Conservation (phyloP, 768 basidiomycete genomes). For the Amanita molliuscula region DNA sequence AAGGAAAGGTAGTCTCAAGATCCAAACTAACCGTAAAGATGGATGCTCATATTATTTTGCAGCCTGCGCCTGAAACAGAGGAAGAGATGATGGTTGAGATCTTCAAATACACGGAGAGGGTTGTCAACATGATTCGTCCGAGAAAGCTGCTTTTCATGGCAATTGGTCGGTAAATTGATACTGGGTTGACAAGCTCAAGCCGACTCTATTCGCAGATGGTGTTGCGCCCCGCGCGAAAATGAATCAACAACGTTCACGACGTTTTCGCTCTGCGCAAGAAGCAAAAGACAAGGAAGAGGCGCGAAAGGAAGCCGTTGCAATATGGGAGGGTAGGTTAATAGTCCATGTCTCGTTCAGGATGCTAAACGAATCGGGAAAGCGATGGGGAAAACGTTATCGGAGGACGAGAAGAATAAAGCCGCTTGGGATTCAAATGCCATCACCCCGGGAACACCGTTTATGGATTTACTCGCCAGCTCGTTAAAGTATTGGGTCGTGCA, state of each 20-base stretch:
- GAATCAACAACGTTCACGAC: slow-evolving; percentile 97
- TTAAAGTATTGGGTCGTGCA: slow-evolving; percentile 94
- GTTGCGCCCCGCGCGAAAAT: slow-evolving; percentile 98
- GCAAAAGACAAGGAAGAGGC: slow-evolving; percentile 91
- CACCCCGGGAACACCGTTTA: slow-evolving; percentile 98
- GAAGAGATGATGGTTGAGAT: slow-evolving; percentile 99
- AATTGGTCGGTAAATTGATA: slow-evolving; percentile 54
- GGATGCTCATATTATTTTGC: slow-evolving; percentile 4
- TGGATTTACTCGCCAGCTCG: slow-evolving; percentile 82
- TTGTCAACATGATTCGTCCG: slow-evolving; percentile 95
- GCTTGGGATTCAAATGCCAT: slow-evolving; percentile 99
- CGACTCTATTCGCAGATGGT: slow-evolving; percentile 49
- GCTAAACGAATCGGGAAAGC: slow-evolving; percentile 30
- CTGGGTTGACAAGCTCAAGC: neutral
- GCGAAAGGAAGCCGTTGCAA: slow-evolving; percentile 64
- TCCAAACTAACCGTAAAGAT: neutral
- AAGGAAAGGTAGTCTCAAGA: slow-evolving; percentile 60
- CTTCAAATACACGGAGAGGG: slow-evolving; percentile 92
- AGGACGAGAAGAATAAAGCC: slow-evolving; percentile 76
- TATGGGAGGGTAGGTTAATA: slow-evolving; percentile 67
- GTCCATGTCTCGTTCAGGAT: neutral
- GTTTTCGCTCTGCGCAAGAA: slow-evolving; percentile 92
- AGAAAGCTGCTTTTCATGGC: slow-evolving; percentile 97
- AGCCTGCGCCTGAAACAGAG: slow-evolving; percentile 96
- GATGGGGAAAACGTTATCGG: slow-evolving; percentile 84